Base-by-base conservation (phyloP, 2,329 filamentous ascomycete genomes). In the Aspergillus bombycis region DNA sequence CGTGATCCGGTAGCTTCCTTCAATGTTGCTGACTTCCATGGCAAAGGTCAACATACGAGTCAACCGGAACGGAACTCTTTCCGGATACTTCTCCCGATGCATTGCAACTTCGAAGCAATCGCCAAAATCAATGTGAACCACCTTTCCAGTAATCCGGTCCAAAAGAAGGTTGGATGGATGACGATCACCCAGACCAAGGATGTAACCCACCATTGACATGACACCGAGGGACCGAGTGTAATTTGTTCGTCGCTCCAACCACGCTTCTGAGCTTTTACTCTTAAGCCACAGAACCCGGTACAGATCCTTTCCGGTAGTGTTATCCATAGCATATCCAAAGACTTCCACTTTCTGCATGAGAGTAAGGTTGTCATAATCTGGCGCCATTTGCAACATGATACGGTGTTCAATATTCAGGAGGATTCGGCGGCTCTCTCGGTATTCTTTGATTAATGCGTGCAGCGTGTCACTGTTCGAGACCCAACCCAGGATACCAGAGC, bases 191-290 rank as follows among this genome's bases (percentile, higher is more conserved):
- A 99, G 84, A 64, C 95, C 96, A 26, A 99, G 88, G 68, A 99
- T 98, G 78, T 99, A 99, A 67, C 95, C 95, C n/a, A 98, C 95
- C 93, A 99, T 99, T n/a, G 93, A 97, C 95, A 99, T 99, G 72
- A 99, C 95, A 71, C 93, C 95, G 2, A 99, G 85, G 1, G 94
- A 98, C 62, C 95, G 91, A 21, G 95, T 99, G 81, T 99, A 99
- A 76, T 97, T 99, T n/a, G 96, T 99, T 59, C 95, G 91, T 50
- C 95, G 88, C 78, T 98, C 95, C 38, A 99, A 88, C 95, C 95
- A 99, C 2, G 94, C 91, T 78, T 99, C 95, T 0, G 94, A 97
- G 65, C 92, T 96, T 84, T 97, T 97, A 75, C 93, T 97, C 87
- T 99, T 99, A 70, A 99, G 86, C 95, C 96, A 99, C 41, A 99